These are phyloP conservation scores for Colletotrichum cereale DNA, from an alignment of 2,329 filamentous ascomycete species.

Conservation along the genomic window DNA sequence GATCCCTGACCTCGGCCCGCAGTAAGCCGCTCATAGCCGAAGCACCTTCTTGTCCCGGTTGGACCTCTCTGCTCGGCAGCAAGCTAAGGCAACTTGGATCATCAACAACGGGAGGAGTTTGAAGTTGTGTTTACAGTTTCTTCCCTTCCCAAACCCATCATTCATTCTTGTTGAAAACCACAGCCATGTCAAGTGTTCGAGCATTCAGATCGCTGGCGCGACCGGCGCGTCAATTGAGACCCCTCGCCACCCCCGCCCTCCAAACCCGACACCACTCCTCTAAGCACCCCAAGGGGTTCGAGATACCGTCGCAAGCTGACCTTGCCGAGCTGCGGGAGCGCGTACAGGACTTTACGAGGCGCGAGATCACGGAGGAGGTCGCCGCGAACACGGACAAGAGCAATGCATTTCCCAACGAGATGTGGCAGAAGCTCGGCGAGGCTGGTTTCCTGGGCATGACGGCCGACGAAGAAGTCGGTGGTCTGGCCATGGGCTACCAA, in stretches of 20 bases:
- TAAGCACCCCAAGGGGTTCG: conserved; percentile 73
- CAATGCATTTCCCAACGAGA: conserved; percentile 89
- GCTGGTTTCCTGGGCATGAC: conserved; percentile 94
- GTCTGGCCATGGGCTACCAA: conserved; percentile 93
- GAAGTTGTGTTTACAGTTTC: conserved; percentile 8
- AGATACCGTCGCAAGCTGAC: conserved; percentile 77
- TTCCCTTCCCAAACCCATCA: conserved; percentile 9
- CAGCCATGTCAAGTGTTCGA: conserved; percentile 57
- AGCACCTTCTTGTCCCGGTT: conserved; percentile 37
- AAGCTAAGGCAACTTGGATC: conserved; percentile 31
- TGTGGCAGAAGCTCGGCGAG: conserved; percentile 95
- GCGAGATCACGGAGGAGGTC: conserved; percentile 87
- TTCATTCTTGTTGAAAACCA: background rate
- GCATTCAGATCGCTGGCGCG: conserved; percentile 52
- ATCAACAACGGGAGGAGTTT: conserved; percentile 21
- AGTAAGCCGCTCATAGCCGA: conserved; percentile 60
- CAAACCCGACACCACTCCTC: conserved; percentile 64
- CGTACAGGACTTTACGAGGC: conserved; percentile 88
- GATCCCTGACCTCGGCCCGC: conserved; percentile 51
- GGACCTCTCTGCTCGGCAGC: conserved; percentile 41
- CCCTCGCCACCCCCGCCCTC: conserved; percentile 51
- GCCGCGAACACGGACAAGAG: conserved; percentile 84
- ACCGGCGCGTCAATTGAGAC: conserved; percentile 46
- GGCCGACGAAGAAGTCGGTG: conserved; percentile 91
- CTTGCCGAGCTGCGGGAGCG: conserved; percentile 84